Evolutionary conservation across 2,329 filamentous ascomycete species (phyloP), one percentile per base, ranked within the genome.

Genomic region (Ceratocystis variospora): DNA sequence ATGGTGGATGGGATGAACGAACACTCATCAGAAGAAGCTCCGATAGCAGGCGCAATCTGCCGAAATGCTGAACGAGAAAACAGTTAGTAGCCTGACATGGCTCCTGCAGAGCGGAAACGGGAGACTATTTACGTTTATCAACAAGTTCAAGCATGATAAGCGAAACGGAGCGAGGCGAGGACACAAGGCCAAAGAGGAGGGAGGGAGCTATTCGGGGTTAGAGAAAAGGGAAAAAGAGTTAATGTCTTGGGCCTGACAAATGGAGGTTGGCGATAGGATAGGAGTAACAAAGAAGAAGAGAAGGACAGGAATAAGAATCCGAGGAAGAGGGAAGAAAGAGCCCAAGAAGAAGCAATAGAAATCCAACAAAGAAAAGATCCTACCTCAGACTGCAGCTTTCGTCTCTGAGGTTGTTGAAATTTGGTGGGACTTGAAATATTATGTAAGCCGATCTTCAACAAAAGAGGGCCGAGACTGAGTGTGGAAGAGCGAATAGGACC

Each of bases 11-110:
- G 44, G 37, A 62, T 44, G 25, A 55, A 73, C 78, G 69, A 73
- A 80, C 79, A 73, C 69, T 81, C 79, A 72, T 80, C 79, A 6
- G 78, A 73, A 48, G 76, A 75, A 68, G 76, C 73, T 63, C 79
- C 79, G n/a, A 80, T 69, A 31, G 71, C 72, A 67, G 73, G 74
- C 62, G 75, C 74, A 64, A 78, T 70, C 64, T 76, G 75, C 68
- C 76, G 75, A 68, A 81, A 81, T 25, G 79, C 79, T 81, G 68
- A 25, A 15, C 6, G 41, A 62, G n/a, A 65, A 41, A 25, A 61
- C 12, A 46, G 59, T 15, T 22, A 25, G 48, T 22, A 57, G 4
- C 7, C 25, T 25, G 17, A 55, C 3, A n/a, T n/a, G 15, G 19
- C 2, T 4, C 62, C 22, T 31, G 44, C 48, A 33, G 64, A 68